These are phyloP conservation scores for Ogataea henricii DNA, from an alignment of 805 yeast species.

Conservation along the genomic window DNA sequence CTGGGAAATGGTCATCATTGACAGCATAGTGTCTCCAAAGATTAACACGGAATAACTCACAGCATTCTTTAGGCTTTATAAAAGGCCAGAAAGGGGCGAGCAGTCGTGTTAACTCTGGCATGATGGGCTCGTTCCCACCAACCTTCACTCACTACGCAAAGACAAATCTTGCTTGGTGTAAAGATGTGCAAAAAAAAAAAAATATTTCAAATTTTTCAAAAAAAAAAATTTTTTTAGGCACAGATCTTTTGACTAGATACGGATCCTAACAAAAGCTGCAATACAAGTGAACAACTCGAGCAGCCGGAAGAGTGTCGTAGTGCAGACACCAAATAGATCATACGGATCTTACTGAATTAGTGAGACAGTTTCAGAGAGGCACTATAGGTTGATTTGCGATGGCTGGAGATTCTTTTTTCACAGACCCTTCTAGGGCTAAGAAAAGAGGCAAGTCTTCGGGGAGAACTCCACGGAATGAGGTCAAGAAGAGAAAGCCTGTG, in stretches of 20 bases:
- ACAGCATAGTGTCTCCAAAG: too few relatives aligned
- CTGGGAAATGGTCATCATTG: too few relatives aligned
- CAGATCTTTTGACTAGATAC: conserved; percentile 1
- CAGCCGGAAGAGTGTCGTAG: background rate
- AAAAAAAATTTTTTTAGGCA: conserved; percentile 9
- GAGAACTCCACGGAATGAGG: conserved; percentile 16
- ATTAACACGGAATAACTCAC: too few relatives aligned
- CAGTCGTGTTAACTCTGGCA: too few relatives aligned
- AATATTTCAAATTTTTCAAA: background rate
- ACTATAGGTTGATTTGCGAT: conserved; percentile 23
- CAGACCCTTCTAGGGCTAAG: conserved; percentile 59
- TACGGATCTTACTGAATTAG: background rate
- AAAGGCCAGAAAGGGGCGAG: too few relatives aligned
- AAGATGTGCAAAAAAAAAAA: conserved; percentile 1
- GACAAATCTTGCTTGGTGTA: background rate
- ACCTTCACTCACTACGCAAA: too few relatives aligned
- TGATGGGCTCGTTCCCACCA: too few relatives aligned
- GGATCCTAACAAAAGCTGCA: background rate
- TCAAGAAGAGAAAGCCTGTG: conserved; percentile 18
- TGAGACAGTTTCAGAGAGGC: background rate
- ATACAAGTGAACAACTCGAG: background rate
- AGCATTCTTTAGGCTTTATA: too few relatives aligned
- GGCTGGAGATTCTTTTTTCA: conserved; percentile 64
- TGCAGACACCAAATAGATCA: background rate
- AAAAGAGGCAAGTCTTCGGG: conserved; percentile 35